Evolutionary conservation across 768 basidiomycete species (phyloP), one percentile per base, ranked within the genome.

Genomic region (Phylloporus arenicola): DNA sequence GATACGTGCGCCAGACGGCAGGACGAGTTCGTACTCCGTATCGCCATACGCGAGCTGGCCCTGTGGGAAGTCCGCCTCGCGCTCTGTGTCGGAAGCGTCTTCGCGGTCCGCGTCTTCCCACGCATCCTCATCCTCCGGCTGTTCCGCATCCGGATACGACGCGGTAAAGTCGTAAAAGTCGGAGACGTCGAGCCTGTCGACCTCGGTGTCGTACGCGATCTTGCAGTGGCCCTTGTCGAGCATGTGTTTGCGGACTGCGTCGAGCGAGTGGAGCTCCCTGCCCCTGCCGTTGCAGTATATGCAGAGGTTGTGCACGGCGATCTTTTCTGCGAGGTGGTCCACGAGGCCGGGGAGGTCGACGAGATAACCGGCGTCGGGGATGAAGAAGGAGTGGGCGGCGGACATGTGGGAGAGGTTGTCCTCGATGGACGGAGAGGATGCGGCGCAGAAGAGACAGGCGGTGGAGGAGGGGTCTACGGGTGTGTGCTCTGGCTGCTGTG

Each of bases 201-300:
- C 63, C 58, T 89, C 84, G 1, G 78, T 70, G 51, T 92, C 90
- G 68, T 95, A 98, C 0, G 90, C 87, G 56, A 99, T 82, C 71
- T 96, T 97, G 78, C 94, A 97, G 63, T 99, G 96, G 51, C 81
- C 78, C 72, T 98, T 98, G 75, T 94, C 94, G 35, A 81, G 54
- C 96, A 99, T 99, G 65, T 99, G 96, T 62, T 89, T 90, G 57
- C 93, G 76, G 5, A 91, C 93, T 0, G 94, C 95, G 4, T 92
- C 86, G 47, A 94, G 63, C 14, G 82, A 85, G 50, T 83, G 80
- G 68, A 92, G 92, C 60, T 92, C 92, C 53, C 83, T 73, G 38
- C 91, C 81, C 53, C 78, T 83, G 30, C 83, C 86, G 60, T 87
- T 88, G 70, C 96, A 99, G 69, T 76, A 92, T 24, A 98, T 79